Evolutionary conservation across 2,329 filamentous ascomycete genomes (phyloP), one percentile per base, ranked within the genome.

Genomic region (Xylariaceae sp.): DNA sequence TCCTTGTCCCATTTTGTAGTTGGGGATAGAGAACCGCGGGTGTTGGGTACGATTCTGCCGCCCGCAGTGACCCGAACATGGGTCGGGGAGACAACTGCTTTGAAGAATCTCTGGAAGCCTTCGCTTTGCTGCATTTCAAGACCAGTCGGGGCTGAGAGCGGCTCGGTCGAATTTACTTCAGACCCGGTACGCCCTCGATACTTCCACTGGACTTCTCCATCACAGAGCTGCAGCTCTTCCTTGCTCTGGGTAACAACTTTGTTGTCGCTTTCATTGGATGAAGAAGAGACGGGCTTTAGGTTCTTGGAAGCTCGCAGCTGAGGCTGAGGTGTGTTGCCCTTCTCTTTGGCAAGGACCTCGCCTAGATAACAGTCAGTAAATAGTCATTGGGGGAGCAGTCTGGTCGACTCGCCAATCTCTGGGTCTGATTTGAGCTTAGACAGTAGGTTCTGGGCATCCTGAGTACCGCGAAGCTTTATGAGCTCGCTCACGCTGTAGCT

Each of bases 101-200:
- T 80, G 66, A 81, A 84, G 59, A 85, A 85, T 42, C 76, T 72
- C 60, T 82, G 76, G 54, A 85, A 85, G n/a, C 82, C 82, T 60
- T 84, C 79, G 25, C 74, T 74, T 54, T 77, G 75, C 60, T 84
- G 80, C 21, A 77, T 74, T 29, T 62, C 64, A 25, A 76, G 62
- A 7, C 72, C 76, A 17, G 71, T 62, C 10, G 80, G 80, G 19
- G 79, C 79, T 40, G 74, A 66, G 27, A 80, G 65, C 6, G 78
- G 77, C 37, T 75, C 74, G 34, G 59, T 64, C 35, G 64, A 62
- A 16, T 61, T 56, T n/a, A 67, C 55, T 50, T 77, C 71, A 1
- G 67, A 68, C 16, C 68, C 68, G 39, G 64, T 68, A 43, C 76
- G 66, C 40, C 74, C 70, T 29, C 67, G 64, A 48, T 75, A 77